phyloP scores from a whole-genome alignment of 2,329 filamentous ascomycete species.

The Colletotrichum tamarilloi region DNA sequence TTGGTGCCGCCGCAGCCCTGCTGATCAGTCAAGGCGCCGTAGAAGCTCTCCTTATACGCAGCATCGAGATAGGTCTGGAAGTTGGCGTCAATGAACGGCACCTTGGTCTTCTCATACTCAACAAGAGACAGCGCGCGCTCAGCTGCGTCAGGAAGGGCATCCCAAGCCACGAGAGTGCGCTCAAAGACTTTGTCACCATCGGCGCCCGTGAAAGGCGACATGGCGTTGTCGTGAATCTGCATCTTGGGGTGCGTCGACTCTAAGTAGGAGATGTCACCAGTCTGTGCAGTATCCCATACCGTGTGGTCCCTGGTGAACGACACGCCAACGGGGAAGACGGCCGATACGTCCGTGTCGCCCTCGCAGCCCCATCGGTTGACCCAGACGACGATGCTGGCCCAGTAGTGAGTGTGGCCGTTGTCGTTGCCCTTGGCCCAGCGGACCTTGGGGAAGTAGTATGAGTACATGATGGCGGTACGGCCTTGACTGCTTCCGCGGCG shows the following conservation, averaged over 20 bases:
- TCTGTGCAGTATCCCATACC: not conserved
- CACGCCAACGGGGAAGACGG: not conserved
- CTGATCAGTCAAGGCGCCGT: not conserved
- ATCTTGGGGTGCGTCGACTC: not conserved
- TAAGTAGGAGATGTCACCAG: not conserved
- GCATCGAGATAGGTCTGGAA: slow-evolving; percentile 9
- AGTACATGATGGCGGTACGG: slow-evolving; percentile 3
- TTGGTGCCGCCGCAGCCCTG: not conserved
- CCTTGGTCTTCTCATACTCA: slow-evolving; percentile 9
- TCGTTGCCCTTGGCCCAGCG: not conserved
- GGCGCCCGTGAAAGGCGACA: not conserved
- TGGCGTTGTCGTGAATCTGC: not conserved
- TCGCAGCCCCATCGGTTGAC: not conserved
- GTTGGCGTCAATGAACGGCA: slow-evolving; percentile 1
- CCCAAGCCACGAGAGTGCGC: slow-evolving; percentile 4
- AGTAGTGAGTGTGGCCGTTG: not conserved
- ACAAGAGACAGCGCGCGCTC: not conserved
- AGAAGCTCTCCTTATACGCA: not conserved
- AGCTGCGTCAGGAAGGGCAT: not conserved
- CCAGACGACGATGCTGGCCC: not conserved
- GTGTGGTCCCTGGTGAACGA: not conserved
- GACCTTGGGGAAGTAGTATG: slow-evolving; percentile 11
- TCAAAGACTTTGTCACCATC: not conserved
- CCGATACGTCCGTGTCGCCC: not conserved
- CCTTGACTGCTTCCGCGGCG: not conserved